phyloP scores from a whole-genome alignment of 129 eudicot species.

The Chrysanthemum makinoi region DNA sequence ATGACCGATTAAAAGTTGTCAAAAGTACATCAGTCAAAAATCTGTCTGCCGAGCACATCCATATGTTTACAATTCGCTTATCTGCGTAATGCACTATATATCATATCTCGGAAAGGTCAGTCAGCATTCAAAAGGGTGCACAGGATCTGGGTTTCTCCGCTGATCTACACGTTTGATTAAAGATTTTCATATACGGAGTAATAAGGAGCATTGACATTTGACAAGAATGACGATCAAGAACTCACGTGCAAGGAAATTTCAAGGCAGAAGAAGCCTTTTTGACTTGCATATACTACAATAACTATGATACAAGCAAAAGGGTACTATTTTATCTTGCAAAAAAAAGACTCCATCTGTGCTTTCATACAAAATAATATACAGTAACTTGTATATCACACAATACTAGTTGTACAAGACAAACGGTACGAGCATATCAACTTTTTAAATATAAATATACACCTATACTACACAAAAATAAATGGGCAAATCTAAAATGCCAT shows the following conservation, averaged over 20 bases:
- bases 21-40: too few species aligned
- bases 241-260: constrained; percentile 13
- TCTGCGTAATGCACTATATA: too few species aligned
- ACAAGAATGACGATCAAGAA: not conserved
- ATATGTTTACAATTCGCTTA: too few species aligned
- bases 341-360: too few species aligned
- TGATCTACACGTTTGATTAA: not conserved
- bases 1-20: too few species aligned
- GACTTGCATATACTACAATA: not conserved
- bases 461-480: not conserved
- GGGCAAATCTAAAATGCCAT: too few species aligned
- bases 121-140: too few species aligned
- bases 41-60: too few species aligned
- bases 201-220: not conserved
- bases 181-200: constrained; percentile 5
- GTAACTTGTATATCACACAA: constrained; percentile 10
- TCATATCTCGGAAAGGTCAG: too few species aligned
- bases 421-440: not conserved
- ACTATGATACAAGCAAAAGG: not conserved
- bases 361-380: not conserved
- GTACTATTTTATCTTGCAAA: too few species aligned
- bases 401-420: not conserved
- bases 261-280: constrained; percentile 4
- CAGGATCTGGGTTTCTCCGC: too few species aligned
- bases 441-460: not conserved